phyloP scores from a whole-genome alignment of 164 flowering plant species.

The Macadamia tetraphylla region DNA sequence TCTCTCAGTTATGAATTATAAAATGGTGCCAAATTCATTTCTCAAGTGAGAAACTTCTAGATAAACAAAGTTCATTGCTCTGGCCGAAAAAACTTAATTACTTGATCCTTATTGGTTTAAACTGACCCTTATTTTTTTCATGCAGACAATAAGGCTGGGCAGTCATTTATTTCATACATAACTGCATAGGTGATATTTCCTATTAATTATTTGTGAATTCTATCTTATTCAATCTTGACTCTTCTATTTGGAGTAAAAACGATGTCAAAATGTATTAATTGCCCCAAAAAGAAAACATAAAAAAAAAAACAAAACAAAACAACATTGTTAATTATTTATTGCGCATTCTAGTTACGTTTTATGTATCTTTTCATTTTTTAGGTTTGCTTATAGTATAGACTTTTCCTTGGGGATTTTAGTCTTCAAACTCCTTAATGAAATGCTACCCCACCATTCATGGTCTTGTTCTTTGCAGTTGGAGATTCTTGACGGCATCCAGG shows the following conservation, averaged over 20 bases:
- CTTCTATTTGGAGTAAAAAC: background rate
- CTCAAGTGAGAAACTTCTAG: background rate
- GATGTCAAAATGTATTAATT: too few relatives aligned
- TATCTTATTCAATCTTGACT: background rate
- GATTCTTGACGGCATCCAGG: constrained; percentile 90
- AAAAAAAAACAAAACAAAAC: too few relatives aligned
- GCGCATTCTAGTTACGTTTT: background rate
- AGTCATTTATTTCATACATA: constrained; percentile 67
- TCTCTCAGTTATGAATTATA: background rate
- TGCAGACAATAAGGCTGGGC: constrained; percentile 73
- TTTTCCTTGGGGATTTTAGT: background rate
- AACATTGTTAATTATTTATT: background rate
- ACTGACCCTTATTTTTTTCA: constrained; percentile 10
- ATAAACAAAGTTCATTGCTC: too few relatives aligned
- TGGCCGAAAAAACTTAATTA: background rate
- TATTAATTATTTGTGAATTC: background rate
- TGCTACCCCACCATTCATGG: background rate
- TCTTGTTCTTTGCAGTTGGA: constrained; percentile 12
- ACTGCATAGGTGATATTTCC: constrained; percentile 61
- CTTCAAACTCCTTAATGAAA: background rate
- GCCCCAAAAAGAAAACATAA: too few relatives aligned
- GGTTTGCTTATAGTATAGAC: background rate
- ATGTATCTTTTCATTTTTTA: background rate
- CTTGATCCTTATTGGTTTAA: background rate
- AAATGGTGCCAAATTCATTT: background rate